phyloP scores from a whole-genome alignment of 352 stramenopile genomes.

The Blastocystis sp. region DNA sequence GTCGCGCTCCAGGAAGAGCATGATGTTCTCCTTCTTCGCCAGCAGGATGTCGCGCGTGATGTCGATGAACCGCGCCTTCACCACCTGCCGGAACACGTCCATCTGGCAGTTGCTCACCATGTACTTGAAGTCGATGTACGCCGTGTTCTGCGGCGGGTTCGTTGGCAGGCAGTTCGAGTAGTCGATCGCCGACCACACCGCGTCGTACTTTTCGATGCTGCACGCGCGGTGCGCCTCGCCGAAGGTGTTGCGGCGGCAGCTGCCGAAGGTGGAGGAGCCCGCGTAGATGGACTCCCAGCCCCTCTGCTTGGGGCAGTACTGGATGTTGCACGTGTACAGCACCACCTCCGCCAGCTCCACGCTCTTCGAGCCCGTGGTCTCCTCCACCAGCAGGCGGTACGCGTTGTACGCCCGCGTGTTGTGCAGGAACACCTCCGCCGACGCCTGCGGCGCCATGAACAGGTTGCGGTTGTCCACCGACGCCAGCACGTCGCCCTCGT shows the following conservation, averaged over 20 bases:
- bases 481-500: slow-evolving; percentile 23
- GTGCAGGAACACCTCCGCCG: background rate
- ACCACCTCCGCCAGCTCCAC: background rate
- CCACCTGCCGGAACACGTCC: background rate
- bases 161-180: background rate
- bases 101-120: background rate
- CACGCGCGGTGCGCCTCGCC: slow-evolving; percentile 2
- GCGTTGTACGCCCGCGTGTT: background rate
- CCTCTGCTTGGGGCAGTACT: slow-evolving; percentile 21
- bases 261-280: background rate
- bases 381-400: slow-evolving; percentile 8
- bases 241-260: background rate
- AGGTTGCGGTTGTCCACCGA: slow-evolving; percentile 14
- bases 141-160: background rate
- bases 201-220: background rate
- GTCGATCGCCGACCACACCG: slow-evolving; percentile 25
- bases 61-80: slow-evolving; percentile 1
- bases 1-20: background rate
- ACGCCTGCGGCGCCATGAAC: background rate
- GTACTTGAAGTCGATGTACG: slow-evolving; percentile 44
- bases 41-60: background rate
- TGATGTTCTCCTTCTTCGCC: slow-evolving; percentile 4
- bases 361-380: background rate
- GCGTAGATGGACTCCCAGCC: background rate
- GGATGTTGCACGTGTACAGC: slow-evolving; percentile 15